Base-by-base conservation (phyloP, 768 basidiomycete genomes). In the Rhodotorula taiwanensis region DNA sequence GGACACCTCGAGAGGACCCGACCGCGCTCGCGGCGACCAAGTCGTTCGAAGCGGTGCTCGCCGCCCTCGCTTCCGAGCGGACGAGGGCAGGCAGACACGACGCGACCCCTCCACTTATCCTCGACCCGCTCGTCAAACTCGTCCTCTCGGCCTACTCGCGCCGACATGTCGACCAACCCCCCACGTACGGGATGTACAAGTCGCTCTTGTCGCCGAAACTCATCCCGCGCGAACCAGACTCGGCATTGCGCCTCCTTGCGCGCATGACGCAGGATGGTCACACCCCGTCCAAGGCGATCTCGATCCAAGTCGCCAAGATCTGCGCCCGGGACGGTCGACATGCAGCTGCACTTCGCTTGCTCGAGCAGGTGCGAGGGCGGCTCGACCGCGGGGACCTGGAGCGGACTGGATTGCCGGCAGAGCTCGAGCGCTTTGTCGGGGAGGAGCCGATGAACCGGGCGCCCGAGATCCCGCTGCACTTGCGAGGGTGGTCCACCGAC, bases 371-470 rank as follows among this genome's bases (percentile, higher is more conserved):
- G 28, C 18, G 30, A 31, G 49, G 30, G 31, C 31, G 23, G n/a
- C 34, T 11, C 13, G 23, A 8, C 20, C 7, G 43, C n/a, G 8
- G 10, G 9, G n/a, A 27, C 4, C 36, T 27, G 16, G 52, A 4
- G 28, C 42, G 20, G 74, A 72, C 54, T 75, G 75, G 54, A 73
- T 76, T 54, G 76, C 74, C 69, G 76, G 74, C 72, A 74, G 76
- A 49, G 75, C 75, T 60, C 74, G 73, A 45, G 41, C 41, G 18
- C 27, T 14, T 11, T n/a, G 9, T 20, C 9, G 27, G 30, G 41
- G 23, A 42, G 27, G 13, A 18, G 18, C 52, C 33, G 25, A 25
- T 20, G 15, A 20, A 41, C 16, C 5, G 41, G 36, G 25, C 11
- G 49, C 18, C 28, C 30, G 27, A 25, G 10, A n/a, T 18, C 30